Evolutionary conservation across 2,329 filamentous ascomycete genomes (phyloP).

Genomic region (Botrytis fragariae): DNA sequence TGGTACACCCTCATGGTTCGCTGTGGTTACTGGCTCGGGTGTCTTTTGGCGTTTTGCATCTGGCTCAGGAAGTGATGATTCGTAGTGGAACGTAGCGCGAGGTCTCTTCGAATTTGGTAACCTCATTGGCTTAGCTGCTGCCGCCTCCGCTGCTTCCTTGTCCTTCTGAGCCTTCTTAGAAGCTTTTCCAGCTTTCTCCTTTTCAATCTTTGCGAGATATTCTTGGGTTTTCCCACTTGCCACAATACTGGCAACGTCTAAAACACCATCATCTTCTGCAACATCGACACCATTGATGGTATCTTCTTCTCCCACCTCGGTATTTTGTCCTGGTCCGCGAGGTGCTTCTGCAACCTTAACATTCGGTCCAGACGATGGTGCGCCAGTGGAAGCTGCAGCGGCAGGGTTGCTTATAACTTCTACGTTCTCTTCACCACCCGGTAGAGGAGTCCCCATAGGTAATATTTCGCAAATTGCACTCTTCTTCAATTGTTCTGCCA

Average conservation of each 20-base stretch:
- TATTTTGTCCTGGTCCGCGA: conserved; percentile 26
- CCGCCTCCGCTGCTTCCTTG: conserved; percentile 47
- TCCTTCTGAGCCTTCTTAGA: conserved; percentile 54
- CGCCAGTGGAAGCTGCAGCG: conserved; percentile 37
- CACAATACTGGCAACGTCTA: conserved; percentile 83
- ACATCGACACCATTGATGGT: conserved; percentile 43
- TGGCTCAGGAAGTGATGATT: conserved; percentile 54
- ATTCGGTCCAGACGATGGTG: conserved; percentile 37
- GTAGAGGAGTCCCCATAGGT: conserved; percentile 49
- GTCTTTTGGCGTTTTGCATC: conserved; percentile 43
- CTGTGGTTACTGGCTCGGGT: conserved; percentile 31
- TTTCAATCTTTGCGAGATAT: conserved; percentile 79
- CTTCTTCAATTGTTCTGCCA: conserved; percentile 69
- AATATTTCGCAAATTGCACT: conserved; percentile 66
- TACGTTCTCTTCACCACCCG: conserved; percentile 48
- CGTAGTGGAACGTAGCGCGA: conserved; percentile 69
- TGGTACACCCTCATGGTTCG: conserved; percentile 24
- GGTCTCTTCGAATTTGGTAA: conserved; percentile 71
- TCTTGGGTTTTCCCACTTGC: conserved; percentile 78
- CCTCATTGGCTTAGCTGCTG: conserved; percentile 54
- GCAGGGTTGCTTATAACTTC: conserved; percentile 37
- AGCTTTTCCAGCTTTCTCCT: conserved; percentile 56
- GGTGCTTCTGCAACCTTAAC: conserved; percentile 38
- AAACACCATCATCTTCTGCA: conserved; percentile 65
- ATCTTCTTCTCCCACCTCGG: conserved; percentile 39